These are phyloP conservation scores for Tricholomella constricta DNA, from an alignment of 768 basidiomycete genomes.

Conservation along the genomic window DNA sequence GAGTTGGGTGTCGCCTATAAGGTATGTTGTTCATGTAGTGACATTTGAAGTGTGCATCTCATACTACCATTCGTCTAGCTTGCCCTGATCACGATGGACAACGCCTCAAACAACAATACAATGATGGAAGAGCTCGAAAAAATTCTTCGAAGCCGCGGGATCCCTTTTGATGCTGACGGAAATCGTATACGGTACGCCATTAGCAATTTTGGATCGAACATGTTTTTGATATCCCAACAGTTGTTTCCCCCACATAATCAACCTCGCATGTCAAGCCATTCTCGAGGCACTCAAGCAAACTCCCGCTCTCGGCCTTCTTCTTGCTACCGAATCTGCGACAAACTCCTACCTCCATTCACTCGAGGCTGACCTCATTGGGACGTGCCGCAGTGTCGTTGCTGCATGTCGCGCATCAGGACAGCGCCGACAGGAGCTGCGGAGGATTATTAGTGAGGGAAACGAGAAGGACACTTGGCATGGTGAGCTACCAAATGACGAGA, in stretches of 20 bases:
- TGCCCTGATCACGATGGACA: constrained; percentile 35
- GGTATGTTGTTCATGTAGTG: constrained; percentile 14
- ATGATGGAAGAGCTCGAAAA: constrained; percentile 27
- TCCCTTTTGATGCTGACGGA: constrained; percentile 21
- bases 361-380: constrained; percentile 25
- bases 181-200: constrained; percentile 13
- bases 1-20: constrained; percentile 20
- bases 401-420: constrained; percentile 32
- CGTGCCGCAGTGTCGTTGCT: constrained; percentile 25
- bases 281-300: constrained; percentile 16
- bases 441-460: constrained; percentile 28
- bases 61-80: constrained; percentile 12
- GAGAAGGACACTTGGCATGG: constrained; percentile 13
- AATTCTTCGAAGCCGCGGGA: constrained; percentile 2
- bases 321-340: background rate
- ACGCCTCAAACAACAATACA: constrained; percentile 37
- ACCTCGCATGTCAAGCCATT: constrained; percentile 24
- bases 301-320: constrained; percentile 10
- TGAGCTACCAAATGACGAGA: background rate
- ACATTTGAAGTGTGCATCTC: background rate
- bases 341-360: constrained; percentile 22
- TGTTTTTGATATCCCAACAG: constrained; percentile 10
- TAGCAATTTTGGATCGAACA: background rate
- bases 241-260: constrained; percentile 31
- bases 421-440: constrained; percentile 25